Percentiles rank a stretch among this genome's conserved stretches.
Evolutionary conservation across 805 yeast species (phyloP).

Genomic region (Lachancea kluyveri): DNA sequence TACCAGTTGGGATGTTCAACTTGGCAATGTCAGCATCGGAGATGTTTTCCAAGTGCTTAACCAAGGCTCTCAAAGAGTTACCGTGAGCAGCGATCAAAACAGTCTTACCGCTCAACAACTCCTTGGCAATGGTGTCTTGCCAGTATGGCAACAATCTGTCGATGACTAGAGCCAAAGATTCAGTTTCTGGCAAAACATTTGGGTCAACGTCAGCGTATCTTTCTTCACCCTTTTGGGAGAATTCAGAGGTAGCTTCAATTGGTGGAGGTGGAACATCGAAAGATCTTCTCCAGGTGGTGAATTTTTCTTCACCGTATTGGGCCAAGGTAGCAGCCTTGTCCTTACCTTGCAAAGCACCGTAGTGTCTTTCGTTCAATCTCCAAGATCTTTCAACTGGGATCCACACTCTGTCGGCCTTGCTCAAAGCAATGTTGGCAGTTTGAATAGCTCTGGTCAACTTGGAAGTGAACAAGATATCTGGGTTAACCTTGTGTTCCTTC

Average conservation of each 20-base stretch:
- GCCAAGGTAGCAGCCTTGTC: conserved; percentile 92
- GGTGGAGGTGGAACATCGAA: conserved; percentile 94
- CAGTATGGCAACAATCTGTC: conserved; percentile 96
- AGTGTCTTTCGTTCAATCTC: conserved; percentile 98
- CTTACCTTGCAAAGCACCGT: conserved; percentile 98
- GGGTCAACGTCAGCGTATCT: conserved; percentile 85
- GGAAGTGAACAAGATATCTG: conserved; percentile 88
- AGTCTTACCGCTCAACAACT: conserved; percentile 79
- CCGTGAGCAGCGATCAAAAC: conserved; percentile 96
- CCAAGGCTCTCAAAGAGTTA: conserved; percentile 94
- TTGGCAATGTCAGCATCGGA: conserved; percentile 89
- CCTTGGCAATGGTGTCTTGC: conserved; percentile 86
- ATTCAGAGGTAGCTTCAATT: conserved; percentile 70
- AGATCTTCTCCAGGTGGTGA: conserved; percentile 97
- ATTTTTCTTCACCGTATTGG: conserved; percentile 83
- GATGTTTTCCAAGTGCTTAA: conserved; percentile 90
- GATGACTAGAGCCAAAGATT: conserved; percentile 88
- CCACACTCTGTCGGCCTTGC: conserved; percentile 81
- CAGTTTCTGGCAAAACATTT: conserved; percentile 84
- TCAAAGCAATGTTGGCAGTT: conserved; percentile 93
- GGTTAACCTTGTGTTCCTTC: conserved; percentile 77
- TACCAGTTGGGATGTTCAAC: conserved; percentile 97
- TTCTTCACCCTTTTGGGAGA: conserved; percentile 77
- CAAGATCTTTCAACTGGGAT: conserved; percentile 91
- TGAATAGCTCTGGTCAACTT: conserved; percentile 90